Evolutionary conservation across 2,329 filamentous ascomycete genomes (phyloP), one percentile per base, ranked within the genome.

Genomic region (Fusarium metavorans): DNA sequence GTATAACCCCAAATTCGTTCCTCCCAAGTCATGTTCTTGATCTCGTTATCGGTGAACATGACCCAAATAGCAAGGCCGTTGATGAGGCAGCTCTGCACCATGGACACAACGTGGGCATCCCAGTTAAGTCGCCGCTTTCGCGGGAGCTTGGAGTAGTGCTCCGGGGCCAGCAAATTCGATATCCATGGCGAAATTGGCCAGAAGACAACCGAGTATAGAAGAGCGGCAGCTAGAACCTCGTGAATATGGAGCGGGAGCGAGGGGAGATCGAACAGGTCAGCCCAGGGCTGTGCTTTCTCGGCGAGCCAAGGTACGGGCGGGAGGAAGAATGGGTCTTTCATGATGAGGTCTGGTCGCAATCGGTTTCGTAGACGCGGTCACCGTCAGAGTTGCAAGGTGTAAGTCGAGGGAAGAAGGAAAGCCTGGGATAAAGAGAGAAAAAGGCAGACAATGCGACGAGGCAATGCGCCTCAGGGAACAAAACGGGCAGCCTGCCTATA

Each of bases 61-160:
- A 94, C 89, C 88, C 91, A 95, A 18, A 97, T 83, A n/a, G 93
- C 93, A 35, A 95, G 84, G 57, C 76, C 81, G 81, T 92, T 94
- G 84, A 97, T 94, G 65, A 94, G 84, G 35, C 88, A 85, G 81
- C 91, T 92, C 87, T 97, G 94, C 66, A 94, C 87, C 76, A 97
- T 88, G n/a, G 93, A 95, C 35, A 97, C 94, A 65, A 96, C 92
- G 81, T 96, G 94, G 27, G 95, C 92, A 81, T 97, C 91, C 94
- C 94, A 97, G 86, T 93, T 97, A 72, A 95, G 86, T 52, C 84
- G 84, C 80, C 88, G 89, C 66, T 92, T 94, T 65, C 89, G 87
- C 30, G 86, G 84, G 58, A 91, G 89, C 76, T 94, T 87, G 35
- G 85, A 81, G 84, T 97, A 97, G 76, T 89, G 87, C 54, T 86